Conservation (phyloP, 371 early-diverging fungal genomes). For the Nematocida sp. region DNA sequence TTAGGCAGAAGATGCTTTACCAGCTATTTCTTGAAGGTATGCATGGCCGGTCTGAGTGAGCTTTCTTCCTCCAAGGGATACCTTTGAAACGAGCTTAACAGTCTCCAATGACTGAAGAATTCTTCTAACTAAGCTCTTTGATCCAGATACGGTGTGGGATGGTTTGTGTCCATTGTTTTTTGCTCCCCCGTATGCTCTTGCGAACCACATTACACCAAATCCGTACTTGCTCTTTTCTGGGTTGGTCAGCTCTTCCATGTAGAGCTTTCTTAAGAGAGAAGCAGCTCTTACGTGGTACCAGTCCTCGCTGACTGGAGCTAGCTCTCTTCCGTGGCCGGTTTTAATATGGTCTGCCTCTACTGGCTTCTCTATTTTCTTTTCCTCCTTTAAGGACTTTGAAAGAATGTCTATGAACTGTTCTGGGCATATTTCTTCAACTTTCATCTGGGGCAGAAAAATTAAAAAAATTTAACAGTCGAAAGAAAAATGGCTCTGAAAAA, state of each 20-base stretch:
- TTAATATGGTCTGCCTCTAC: constrained; percentile 67
- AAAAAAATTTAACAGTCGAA: constrained; percentile 32
- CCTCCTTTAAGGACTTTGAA: constrained; percentile 58
- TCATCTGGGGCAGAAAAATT: constrained; percentile 64
- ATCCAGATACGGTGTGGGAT: constrained; percentile 57
- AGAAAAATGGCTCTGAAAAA: constrained; percentile 15
- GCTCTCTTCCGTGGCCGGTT: constrained; percentile 67
- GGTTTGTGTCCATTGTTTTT: constrained; percentile 62
- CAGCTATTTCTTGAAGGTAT: constrained; percentile 38
- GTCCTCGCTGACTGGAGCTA: constrained; percentile 63
- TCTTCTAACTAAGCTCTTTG: constrained; percentile 56
- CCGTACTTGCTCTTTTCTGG: constrained; percentile 44
- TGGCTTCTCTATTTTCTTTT: constrained; percentile 59
- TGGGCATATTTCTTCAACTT: constrained; percentile 65
- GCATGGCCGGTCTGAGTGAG: constrained; percentile 28
- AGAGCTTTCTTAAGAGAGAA: constrained; percentile 64
- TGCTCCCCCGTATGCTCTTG: constrained; percentile 50
- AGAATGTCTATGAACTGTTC: constrained; percentile 61
- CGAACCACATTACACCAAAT: constrained; percentile 56
- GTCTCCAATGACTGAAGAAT: constrained; percentile 42
- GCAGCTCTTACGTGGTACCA: constrained; percentile 69
- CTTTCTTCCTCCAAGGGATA: constrained; percentile 46
- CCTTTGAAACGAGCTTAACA: constrained; percentile 20
- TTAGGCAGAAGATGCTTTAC: constrained; percentile 24
- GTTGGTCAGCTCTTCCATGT: constrained; percentile 55